phyloP scores from a whole-genome alignment of 2,329 filamentous ascomycete genomes.

The Pseudogymnoascus sp. region DNA sequence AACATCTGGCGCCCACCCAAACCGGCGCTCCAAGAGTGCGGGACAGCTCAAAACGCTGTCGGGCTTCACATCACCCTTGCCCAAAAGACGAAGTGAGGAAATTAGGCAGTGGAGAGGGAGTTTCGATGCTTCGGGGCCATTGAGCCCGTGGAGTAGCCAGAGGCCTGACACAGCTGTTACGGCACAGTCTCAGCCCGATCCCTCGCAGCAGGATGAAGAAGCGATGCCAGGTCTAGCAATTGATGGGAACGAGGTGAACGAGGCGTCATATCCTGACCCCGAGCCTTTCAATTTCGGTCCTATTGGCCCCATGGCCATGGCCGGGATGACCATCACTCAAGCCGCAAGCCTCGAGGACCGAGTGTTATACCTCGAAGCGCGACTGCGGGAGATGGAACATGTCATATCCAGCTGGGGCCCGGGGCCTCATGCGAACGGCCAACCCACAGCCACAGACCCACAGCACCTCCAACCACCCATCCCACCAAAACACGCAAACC shows the following conservation, averaged over 20 bases:
- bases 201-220: slow-evolving; percentile 9
- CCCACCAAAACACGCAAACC: background rate
- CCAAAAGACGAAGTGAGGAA: slow-evolving; percentile 51
- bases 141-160: background rate
- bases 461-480: background rate
- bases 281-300: slow-evolving; percentile 42
- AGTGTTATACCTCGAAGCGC: slow-evolving; percentile 42
- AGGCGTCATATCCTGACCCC: slow-evolving; percentile 26
- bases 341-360: slow-evolving; percentile 45
- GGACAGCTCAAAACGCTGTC: slow-evolving; percentile 37
- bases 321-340: slow-evolving; percentile 49
- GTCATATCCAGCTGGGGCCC: slow-evolving; percentile 10
- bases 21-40: slow-evolving; percentile 51
- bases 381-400: slow-evolving; percentile 43
- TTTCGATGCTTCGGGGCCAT: slow-evolving; percentile 43
- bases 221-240: background rate
- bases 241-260: slow-evolving; percentile 15
- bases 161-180: background rate
- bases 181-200: background rate
- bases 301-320: slow-evolving; percentile 33
- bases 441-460: background rate
- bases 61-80: background rate
- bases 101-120: slow-evolving; percentile 57
- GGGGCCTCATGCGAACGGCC: background rate
- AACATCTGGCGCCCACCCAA: slow-evolving; percentile 43